Conservation (phyloP, 352 stramenopile genomes). For the Globisporangium cylindrosporum region DNA sequence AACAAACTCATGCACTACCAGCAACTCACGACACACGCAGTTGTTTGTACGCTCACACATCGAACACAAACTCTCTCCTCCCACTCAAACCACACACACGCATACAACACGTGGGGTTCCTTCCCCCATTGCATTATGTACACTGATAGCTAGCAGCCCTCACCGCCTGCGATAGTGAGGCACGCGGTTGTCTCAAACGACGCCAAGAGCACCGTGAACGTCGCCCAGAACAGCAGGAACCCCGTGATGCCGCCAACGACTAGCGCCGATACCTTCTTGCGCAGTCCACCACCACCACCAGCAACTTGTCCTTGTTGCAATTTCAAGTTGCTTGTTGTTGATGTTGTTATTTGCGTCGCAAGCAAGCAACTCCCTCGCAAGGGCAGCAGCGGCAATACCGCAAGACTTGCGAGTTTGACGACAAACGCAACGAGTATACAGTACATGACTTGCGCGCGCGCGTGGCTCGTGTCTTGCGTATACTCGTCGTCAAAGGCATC, state of each 20-base stretch:
- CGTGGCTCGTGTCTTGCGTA: conserved; percentile 33
- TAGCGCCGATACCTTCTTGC: conserved; percentile 22
- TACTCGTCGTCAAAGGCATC: conserved; percentile 59
- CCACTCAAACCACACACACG: not conserved
- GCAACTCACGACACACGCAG: not conserved
- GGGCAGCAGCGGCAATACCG: conserved; percentile 39
- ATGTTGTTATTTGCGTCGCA: conserved; percentile 1
- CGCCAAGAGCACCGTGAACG: conserved; percentile 51
- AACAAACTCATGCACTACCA: not conserved
- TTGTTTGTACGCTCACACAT: not conserved
- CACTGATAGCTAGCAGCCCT: conserved; percentile 40
- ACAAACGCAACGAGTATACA: conserved; percentile 44
- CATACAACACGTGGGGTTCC: too few species aligned
- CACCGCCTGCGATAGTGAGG: conserved; percentile 55
- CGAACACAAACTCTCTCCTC: not conserved
- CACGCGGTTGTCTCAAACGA: conserved; percentile 56
- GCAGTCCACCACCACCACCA: not conserved
- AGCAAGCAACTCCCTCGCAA: not conserved
- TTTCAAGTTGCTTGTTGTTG: conserved; percentile 1
- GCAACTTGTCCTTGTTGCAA: not conserved
- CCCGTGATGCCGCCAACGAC: conserved; percentile 22
- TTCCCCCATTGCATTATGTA: not conserved
- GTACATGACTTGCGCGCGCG: conserved; percentile 42
- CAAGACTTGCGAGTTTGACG: conserved; percentile 33
- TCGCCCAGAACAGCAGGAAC: conserved; percentile 51